Evolutionary conservation across 1,139 yeast species (phyloP).

Genomic region (Diutina rugosa): DNA sequence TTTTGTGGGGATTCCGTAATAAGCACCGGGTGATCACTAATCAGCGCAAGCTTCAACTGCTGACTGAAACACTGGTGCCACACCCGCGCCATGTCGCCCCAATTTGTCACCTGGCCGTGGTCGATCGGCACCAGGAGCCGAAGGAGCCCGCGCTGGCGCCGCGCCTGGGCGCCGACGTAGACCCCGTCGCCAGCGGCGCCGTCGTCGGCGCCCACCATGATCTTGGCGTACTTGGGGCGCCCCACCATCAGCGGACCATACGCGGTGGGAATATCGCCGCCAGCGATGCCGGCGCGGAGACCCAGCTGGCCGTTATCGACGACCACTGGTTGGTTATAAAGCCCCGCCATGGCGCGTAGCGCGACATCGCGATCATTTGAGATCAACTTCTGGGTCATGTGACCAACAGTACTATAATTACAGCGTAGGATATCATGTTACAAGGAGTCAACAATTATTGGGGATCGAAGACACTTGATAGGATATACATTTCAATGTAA

Average conservation of each 20-base stretch:
- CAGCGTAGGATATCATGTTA: too few relatives aligned
- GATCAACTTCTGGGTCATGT: too few relatives aligned
- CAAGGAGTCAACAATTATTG: too few relatives aligned
- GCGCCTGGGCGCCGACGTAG: constrained; percentile 68
- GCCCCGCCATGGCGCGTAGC: constrained; percentile 3
- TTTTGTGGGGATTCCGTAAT: constrained; percentile 87
- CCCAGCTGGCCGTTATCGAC: constrained; percentile 90
- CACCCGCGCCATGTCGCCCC: constrained; percentile 76
- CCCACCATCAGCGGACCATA: constrained; percentile 50
- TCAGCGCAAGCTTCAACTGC: constrained; percentile 41
- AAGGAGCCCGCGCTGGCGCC: constrained; percentile 61
- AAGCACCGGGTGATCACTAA: constrained; percentile 40
- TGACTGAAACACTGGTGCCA: constrained; percentile 57
- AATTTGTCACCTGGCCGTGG: constrained; percentile 72
- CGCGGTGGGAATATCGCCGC: constrained; percentile 68
- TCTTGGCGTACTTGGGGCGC: constrained; percentile 67
- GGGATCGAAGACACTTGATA: too few relatives aligned
- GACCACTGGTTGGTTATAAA: constrained; percentile 77
- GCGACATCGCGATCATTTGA: not conserved
- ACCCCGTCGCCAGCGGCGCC: not conserved
- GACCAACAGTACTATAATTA: too few relatives aligned
- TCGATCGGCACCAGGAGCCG: constrained; percentile 58
- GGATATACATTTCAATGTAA: too few relatives aligned
- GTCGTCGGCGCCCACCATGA: constrained; percentile 53
- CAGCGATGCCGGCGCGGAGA: constrained; percentile 86